Evolutionary conservation across 2,329 filamentous ascomycete genomes (phyloP).

Genomic region (Hypoxylon sp.): DNA sequence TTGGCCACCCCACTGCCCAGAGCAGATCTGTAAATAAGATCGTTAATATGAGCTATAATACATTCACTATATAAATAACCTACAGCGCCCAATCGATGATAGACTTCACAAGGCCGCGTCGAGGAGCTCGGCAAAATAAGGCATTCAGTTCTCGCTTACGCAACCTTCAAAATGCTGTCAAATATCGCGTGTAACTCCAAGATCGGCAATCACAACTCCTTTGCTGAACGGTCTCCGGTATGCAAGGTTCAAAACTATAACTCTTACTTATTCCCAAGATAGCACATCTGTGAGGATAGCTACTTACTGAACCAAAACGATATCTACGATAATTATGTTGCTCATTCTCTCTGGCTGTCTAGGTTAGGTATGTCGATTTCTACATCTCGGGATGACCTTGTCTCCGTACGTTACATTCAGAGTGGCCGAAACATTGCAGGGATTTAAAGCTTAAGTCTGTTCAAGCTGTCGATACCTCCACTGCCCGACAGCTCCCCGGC

Average conservation of each 20-base stretch:
- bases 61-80: not conserved
- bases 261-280: constrained; percentile 1
- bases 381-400: not conserved
- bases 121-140: not conserved
- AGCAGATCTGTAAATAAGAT: not conserved
- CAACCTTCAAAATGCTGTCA: not conserved
- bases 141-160: not conserved
- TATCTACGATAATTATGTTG: not conserved
- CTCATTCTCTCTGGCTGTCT: not conserved
- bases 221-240: not conserved
- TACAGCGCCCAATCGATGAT: not conserved
- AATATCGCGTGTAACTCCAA: not conserved
- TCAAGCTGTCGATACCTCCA: not conserved
- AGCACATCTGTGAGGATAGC: not conserved
- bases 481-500: constrained; percentile 1
- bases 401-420: not conserved
- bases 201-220: not conserved
- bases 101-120: not conserved
- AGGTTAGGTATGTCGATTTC: not conserved
- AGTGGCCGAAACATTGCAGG: not conserved
- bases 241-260: not conserved
- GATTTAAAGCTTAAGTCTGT: not conserved
- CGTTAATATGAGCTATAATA: not conserved
- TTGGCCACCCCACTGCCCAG: not conserved
- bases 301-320: not conserved